These are phyloP conservation scores for Suillus paluster DNA, from an alignment of 768 basidiomycete species.

Conservation along the genomic window DNA sequence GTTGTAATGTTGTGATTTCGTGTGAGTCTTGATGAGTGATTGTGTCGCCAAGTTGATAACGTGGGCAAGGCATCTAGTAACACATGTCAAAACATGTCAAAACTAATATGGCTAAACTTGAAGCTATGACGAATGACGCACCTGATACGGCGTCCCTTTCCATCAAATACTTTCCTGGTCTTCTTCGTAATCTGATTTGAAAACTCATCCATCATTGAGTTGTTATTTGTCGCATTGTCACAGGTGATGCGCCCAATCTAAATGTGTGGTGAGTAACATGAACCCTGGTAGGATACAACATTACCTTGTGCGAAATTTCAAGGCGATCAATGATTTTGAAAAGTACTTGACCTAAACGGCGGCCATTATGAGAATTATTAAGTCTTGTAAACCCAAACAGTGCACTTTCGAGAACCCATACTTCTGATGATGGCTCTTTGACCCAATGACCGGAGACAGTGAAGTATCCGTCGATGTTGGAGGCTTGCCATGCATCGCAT, in stretches of 20 bases:
- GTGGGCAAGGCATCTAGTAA: slow-evolving; percentile 37
- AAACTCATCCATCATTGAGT: neutral
- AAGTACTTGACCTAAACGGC: slow-evolving; percentile 39
- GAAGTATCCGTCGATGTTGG: slow-evolving; percentile 40
- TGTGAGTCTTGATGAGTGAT: slow-evolving; percentile 27
- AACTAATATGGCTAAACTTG: neutral
- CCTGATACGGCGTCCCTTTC: slow-evolving; percentile 14
- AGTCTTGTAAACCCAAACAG: slow-evolving; percentile 41
- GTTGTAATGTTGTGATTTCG: slow-evolving; percentile 29
- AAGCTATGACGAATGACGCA: neutral
- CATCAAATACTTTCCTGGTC: neutral
- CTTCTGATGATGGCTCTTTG: slow-evolving; percentile 24
- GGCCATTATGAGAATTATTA: slow-evolving; percentile 42
- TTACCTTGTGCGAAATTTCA: neutral
- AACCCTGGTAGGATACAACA: neutral
- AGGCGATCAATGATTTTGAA: neutral
- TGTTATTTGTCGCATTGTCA: slow-evolving; percentile 22
- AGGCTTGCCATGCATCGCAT: slow-evolving; percentile 44
- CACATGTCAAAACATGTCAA: neutral
- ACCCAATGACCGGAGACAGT: slow-evolving; percentile 44
- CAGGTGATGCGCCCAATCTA: slow-evolving; percentile 22
- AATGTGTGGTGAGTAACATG: neutral
- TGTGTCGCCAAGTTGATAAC: slow-evolving; percentile 40
- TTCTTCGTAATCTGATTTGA: neutral
- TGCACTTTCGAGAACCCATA: slow-evolving; percentile 32